These are phyloP conservation scores for Begonia peltatifolia DNA, from an alignment of 306 rosid genomes.

Conservation along the genomic window DNA sequence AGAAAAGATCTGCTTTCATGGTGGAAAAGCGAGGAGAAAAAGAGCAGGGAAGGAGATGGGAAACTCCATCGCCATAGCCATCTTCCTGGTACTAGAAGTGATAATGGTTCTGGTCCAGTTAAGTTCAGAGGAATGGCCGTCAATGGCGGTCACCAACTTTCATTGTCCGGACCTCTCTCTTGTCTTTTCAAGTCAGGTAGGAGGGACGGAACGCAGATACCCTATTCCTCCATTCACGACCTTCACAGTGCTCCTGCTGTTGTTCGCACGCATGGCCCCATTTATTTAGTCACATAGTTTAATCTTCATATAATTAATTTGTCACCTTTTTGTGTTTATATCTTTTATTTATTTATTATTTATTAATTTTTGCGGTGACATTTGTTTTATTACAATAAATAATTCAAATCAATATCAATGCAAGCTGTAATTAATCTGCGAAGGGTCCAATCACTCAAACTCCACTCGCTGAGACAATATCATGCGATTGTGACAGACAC, in stretches of 20 bases:
- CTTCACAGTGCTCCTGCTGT: conserved; percentile 17
- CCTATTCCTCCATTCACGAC: conserved; percentile 37
- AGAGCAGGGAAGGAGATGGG: conserved; percentile 9
- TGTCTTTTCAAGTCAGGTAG: conserved; percentile 35
- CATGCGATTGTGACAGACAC: no score
- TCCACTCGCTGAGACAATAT: no score
- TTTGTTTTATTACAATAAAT: no score
- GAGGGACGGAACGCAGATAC: conserved; percentile 25
- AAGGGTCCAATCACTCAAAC: no score
- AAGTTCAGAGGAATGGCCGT: conserved; percentile 9
- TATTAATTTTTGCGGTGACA: no score
- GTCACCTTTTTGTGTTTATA: no score
- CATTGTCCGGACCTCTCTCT: conserved; percentile 48
- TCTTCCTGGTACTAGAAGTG: conserved; percentile 16
- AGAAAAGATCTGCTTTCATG: conserved; percentile 43
- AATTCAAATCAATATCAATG: no score
- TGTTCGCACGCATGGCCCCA: conserved; percentile 41
- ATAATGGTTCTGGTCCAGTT: conserved; percentile 60
- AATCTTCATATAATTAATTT: no score
- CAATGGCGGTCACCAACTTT: conserved; percentile 13
- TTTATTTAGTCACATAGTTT: conserved; percentile 45
- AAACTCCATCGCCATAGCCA: conserved; percentile 15
- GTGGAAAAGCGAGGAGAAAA: conserved; percentile 52
- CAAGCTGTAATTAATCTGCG: no score
- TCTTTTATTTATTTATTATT: no score